Evolutionary conservation across 2,329 filamentous ascomycete species (phyloP).

Genomic region (Cladosporium cucumerinum): DNA sequence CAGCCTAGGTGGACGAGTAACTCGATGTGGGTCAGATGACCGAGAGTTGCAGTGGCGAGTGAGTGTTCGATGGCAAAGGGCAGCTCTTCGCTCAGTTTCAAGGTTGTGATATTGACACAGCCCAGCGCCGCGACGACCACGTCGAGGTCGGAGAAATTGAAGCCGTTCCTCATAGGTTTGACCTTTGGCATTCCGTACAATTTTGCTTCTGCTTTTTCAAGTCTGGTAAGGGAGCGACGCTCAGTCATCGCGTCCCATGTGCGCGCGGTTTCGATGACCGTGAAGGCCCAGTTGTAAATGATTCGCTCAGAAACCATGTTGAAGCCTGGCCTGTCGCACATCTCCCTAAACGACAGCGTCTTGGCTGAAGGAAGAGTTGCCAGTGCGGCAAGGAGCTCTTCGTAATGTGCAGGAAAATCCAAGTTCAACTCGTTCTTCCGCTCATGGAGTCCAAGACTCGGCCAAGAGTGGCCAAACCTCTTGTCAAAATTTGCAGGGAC

Average conservation of each 20-base stretch:
- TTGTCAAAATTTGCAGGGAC: neutral
- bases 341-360: constrained; percentile 2
- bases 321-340: neutral
- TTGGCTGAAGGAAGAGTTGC: neutral
- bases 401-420: neutral
- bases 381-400: constrained; percentile 1
- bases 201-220: neutral
- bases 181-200: neutral
- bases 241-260: neutral
- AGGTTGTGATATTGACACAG: neutral
- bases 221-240: neutral
- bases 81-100: neutral
- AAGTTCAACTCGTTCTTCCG: neutral
- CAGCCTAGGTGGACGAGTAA: neutral
- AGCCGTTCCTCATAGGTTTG: neutral
- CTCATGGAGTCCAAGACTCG: neutral
- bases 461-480: neutral
- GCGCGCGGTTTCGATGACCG: neutral
- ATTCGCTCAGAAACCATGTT: neutral
- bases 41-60: neutral
- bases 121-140: neutral
- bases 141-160: constrained; percentile 1
- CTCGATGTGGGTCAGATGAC: neutral
- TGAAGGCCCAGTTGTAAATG: neutral
- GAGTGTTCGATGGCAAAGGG: neutral